Evolutionary conservation across 2,329 filamentous ascomycete genomes (phyloP).

Genomic region (Aureobasidium leucospermi): DNA sequence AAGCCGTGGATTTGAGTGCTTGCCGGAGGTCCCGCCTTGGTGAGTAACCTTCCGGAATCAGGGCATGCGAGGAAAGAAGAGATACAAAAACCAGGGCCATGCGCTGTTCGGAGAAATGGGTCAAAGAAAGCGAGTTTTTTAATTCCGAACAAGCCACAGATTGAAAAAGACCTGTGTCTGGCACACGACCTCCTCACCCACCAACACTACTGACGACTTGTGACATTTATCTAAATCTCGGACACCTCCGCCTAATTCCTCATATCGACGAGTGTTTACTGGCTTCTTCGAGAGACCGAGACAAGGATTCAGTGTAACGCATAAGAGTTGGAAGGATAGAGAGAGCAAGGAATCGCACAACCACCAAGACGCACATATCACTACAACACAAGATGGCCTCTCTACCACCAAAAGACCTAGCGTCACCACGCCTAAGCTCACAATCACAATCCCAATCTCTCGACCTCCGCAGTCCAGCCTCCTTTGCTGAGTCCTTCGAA

Average conservation of each 20-base stretch:
- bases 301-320: too few relatives aligned
- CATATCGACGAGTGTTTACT: too few relatives aligned
- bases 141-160: not conserved
- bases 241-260: too few relatives aligned
- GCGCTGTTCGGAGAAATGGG: not conserved
- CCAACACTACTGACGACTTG: too few relatives aligned
- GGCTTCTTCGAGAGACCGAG: too few relatives aligned
- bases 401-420: not conserved
- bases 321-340: not conserved
- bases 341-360: not conserved
- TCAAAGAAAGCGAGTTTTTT: not conserved
- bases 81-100: not conserved
- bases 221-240: too few relatives aligned
- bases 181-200: not conserved
- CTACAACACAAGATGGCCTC: not conserved
- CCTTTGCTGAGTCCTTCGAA: constrained; percentile 1
- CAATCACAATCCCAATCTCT: not conserved
- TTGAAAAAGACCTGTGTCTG: not conserved
- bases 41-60: not conserved
- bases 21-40: not conserved
- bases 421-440: not conserved
- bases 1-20: not conserved
- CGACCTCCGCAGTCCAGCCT: not conserved
- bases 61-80: not conserved
- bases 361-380: not conserved